Base-by-base conservation (phyloP, 768 basidiomycete species). In the Phanerodontia chrysosporium region DNA sequence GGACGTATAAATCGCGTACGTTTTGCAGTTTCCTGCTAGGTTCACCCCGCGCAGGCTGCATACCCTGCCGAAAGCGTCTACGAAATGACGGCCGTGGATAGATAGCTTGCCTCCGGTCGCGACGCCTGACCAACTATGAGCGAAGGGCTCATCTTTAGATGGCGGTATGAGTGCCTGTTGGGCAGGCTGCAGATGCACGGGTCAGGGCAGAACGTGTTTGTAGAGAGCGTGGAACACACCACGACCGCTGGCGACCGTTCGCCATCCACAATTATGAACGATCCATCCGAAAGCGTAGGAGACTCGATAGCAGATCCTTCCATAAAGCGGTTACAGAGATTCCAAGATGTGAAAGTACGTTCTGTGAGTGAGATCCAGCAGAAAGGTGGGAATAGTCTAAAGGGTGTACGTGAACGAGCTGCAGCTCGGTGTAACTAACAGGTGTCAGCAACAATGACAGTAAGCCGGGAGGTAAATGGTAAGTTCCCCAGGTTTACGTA, bases 21-120 rank as follows among this genome's bases (percentile, higher is more conserved):
- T 83, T 78, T 98, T 98, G 65, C 83, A 86, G 29, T 78, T 81
- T 3, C 92, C 95, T 3, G 89, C 85, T 35, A 98, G 72, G 69
- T 97, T 97, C 30, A 90, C 92, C 9, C 95, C 95, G 60, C 93
- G 78, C 39, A 95, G 75, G 58, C 78, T 81, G 67, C 95, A 87
- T 3, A 95, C 85, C 49, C 95, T 83, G 3, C 90, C 91, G 65
- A 85, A 83, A 1, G 73, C 73, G 69, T 98, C 95, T 1, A 94
- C 74, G 64, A 97, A 91, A 69, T 97, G 85, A 16, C 92, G 78
- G 0, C 94, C 94, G 55, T 83, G 80, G 1, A 83, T 78, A 30
- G 73, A 72, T 24, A 95, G 68, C 14, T 70, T 70, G 24, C 84
- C 84, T 14, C 83, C 85, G 0, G 83, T 87, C 24, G 77, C 81